Percentiles rank a stretch among this genome's conserved stretches.
Evolutionary conservation across 352 stramenopile species (phyloP).

Genomic region (Chrysophaeum taylorii): DNA sequence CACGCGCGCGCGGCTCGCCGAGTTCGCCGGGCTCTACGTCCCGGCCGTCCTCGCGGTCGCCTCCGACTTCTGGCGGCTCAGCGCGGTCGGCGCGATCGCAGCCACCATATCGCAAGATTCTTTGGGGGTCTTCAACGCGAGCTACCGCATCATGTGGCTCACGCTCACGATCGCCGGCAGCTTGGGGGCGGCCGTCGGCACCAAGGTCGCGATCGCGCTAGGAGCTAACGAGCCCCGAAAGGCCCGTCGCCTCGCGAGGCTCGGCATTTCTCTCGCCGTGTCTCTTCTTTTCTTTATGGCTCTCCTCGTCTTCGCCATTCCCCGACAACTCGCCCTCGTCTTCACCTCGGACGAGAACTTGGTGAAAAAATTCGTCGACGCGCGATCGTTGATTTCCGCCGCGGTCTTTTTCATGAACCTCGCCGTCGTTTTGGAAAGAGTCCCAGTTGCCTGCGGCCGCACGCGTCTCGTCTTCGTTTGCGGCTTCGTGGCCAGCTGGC

Average conservation of each 20-base stretch:
- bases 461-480: conserved; percentile 44
- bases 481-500: conserved; percentile 45
- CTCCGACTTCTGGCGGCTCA: conserved; percentile 53
- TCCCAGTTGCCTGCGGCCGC: conserved; percentile 46
- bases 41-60: conserved; percentile 40
- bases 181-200: conserved; percentile 34
- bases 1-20: conserved; percentile 37
- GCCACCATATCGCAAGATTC: conserved; percentile 42
- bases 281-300: conserved; percentile 28
- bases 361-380: conserved; percentile 44
- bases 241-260: conserved; percentile 34
- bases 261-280: conserved; percentile 35
- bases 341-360: conserved; percentile 48
- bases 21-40: conserved; percentile 44
- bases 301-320: conserved; percentile 34
- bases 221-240: conserved; percentile 34
- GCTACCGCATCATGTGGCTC: conserved; percentile 57
- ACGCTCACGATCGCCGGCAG: conserved; percentile 41
- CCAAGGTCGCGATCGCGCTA: conserved; percentile 43
- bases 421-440: conserved; percentile 43
- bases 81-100: conserved; percentile 45
- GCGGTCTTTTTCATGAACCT: conserved; percentile 55
- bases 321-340: conserved; percentile 35
- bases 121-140: conserved; percentile 55
- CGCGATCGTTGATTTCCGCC: conserved; percentile 35